Conservation (phyloP, 345 rosid species). For the Cardamine chenopodiifolia region DNA sequence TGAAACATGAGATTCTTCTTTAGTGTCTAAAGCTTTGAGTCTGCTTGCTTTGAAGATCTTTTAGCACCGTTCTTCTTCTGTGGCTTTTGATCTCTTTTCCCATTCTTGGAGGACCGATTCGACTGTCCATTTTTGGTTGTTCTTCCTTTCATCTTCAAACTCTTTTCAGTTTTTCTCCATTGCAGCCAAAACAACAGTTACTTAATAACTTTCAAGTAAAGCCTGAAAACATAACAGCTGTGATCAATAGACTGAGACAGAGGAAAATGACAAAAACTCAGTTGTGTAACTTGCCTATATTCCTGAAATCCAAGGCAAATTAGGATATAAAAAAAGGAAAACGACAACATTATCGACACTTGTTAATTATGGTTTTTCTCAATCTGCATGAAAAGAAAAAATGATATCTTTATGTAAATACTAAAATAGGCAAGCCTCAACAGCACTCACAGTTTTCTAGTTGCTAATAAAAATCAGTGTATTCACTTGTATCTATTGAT, state of each 20-base stretch:
- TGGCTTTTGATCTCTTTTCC: slow-evolving; percentile 52
- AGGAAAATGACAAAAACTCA: slow-evolving; percentile 31
- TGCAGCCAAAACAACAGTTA: slow-evolving; percentile 19
- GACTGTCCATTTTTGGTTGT: slow-evolving; percentile 49
- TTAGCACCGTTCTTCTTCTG: slow-evolving; percentile 48
- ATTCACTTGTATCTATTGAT: not conserved
- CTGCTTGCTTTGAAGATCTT: slow-evolving; percentile 45
- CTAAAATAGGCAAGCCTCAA: slow-evolving; percentile 6
- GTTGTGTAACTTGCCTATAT: slow-evolving; percentile 28
- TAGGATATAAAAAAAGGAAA: slow-evolving; percentile 2
- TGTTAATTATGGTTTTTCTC: slow-evolving; percentile 11
- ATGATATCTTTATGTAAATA: not conserved
- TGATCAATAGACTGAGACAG: not conserved
- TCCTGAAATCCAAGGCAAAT: slow-evolving; percentile 27
- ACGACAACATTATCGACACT: slow-evolving; percentile 31
- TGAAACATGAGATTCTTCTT: slow-evolving; percentile 41
- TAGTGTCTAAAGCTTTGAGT: slow-evolving; percentile 47
- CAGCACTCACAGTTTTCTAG: slow-evolving; percentile 11
- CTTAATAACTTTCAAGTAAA: slow-evolving; percentile 16
- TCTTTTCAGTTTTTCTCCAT: slow-evolving; percentile 42
- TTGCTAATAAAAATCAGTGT: slow-evolving; percentile 22
- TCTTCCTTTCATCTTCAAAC: slow-evolving; percentile 54
- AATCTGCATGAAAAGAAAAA: not conserved
- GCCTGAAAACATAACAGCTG: slow-evolving; percentile 2
- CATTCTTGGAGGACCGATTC: slow-evolving; percentile 53